These are phyloP conservation scores for Paramecium sexaurelia DNA, from an alignment of 73 alveolate genomes.

Conservation along the genomic window DNA sequence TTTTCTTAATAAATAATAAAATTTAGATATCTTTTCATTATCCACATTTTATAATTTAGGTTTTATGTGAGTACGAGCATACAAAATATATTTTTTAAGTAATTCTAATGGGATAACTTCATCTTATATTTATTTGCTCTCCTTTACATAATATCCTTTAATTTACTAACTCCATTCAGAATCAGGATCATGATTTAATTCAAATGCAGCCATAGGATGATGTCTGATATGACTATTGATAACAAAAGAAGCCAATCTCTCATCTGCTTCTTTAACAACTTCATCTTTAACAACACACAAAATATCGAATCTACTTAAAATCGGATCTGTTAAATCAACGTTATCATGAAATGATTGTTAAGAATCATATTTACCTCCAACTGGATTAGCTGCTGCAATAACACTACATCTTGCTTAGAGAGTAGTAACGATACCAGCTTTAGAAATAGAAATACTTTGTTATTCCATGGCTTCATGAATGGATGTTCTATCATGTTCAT, in stretches of 20 bases:
- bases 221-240: conserved; percentile 97
- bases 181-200: background rate
- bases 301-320: conserved; percentile 98
- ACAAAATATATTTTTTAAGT: conserved; percentile 95
- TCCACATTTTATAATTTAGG: conserved; percentile 93
- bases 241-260: conserved; percentile 96
- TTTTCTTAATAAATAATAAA: conserved; percentile 95
- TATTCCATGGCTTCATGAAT: conserved; percentile 99
- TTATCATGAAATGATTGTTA: conserved; percentile 94
- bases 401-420: conserved; percentile 99
- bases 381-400: conserved; percentile 99
- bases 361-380: conserved; percentile 92
- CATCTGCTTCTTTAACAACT: conserved; percentile 93
- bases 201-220: conserved; percentile 84
- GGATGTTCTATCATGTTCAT: conserved; percentile 99
- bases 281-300: conserved; percentile 98
- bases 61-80: conserved; percentile 89
- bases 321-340: conserved; percentile 99
- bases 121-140: background rate
- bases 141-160: conserved; percentile 41
- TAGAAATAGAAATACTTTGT: conserved; percentile 97
- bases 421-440: conserved; percentile 99
- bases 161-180: background rate
- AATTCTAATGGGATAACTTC: conserved; percentile 85
- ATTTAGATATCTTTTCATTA: conserved; percentile 91